phyloP scores from a whole-genome alignment of 306 rosid genomes.

The Prinsepia uniflora region DNA sequence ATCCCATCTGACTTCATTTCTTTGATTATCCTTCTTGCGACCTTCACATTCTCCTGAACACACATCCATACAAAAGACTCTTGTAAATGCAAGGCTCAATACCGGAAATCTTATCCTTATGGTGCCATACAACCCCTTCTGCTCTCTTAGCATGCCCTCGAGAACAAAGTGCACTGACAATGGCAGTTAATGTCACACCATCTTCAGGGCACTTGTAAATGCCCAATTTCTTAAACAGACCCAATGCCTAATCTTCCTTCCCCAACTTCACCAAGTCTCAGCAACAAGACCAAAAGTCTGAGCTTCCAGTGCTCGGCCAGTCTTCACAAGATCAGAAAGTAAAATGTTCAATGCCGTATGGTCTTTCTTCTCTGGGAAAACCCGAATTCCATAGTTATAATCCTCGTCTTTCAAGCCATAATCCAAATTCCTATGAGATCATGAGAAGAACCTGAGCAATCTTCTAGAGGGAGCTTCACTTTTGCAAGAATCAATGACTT shows the following conservation, averaged over 20 bases:
- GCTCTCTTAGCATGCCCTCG: conserved; percentile 80
- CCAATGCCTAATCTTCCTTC: conserved; percentile 73
- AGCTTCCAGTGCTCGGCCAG: conserved; percentile 58
- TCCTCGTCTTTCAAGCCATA: conserved; percentile 52
- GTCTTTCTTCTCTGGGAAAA: conserved; percentile 68
- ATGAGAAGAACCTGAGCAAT: conserved; percentile 74
- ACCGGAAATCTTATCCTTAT: conserved; percentile 59
- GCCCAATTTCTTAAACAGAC: conserved; percentile 74
- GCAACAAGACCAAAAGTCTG: conserved; percentile 56
- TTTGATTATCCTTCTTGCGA: conserved; percentile 66
- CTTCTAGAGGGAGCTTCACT: conserved; percentile 64
- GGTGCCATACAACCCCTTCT: conserved; percentile 74
- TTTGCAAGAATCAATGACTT: conserved; percentile 61
- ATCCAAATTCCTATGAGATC: conserved; percentile 61
- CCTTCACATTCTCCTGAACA: conserved; percentile 72
- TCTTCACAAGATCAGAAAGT: conserved; percentile 60
- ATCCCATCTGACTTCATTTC: conserved; percentile 65
- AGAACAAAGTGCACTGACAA: conserved; percentile 60
- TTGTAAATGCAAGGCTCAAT: conserved; percentile 46
- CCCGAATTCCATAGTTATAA: conserved; percentile 58
- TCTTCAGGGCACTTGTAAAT: conserved; percentile 56
- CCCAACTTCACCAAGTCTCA: conserved; percentile 56
- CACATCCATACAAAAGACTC: conserved; percentile 77
- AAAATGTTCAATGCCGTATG: conserved; percentile 58
- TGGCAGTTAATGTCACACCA: conserved; percentile 56